Evolutionary conservation across 257 asterid species (phyloP).

Genomic region (Salvia rosmarinus): DNA sequence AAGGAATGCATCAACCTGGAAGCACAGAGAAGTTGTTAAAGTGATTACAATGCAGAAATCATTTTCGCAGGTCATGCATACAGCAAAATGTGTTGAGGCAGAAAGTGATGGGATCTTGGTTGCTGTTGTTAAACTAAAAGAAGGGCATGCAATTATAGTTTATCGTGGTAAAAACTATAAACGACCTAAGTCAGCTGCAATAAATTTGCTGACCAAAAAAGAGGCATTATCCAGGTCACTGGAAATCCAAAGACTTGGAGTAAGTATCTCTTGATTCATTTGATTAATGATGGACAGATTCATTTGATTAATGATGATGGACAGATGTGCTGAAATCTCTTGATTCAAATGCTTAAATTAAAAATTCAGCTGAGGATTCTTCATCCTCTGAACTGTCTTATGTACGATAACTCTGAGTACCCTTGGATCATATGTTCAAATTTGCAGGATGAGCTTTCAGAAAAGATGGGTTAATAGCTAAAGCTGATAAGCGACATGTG

Average conservation of each 20-base stretch:
- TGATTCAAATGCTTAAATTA: constrained; percentile 16
- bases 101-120: constrained; percentile 81
- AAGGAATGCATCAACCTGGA: constrained; percentile 95
- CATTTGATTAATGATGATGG: constrained; percentile 7
- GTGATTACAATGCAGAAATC: constrained; percentile 86
- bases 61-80: constrained; percentile 61
- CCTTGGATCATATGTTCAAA: constrained; percentile 14
- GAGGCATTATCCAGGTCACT: constrained; percentile 82
- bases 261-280: constrained; percentile 63
- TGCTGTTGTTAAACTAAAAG: constrained; percentile 72
- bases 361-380: constrained; percentile 14
- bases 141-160: constrained; percentile 88
- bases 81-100: constrained; percentile 66
- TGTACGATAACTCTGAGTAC: constrained; percentile 9
- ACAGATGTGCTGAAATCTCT: constrained; percentile 10
- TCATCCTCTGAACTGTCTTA: constrained; percentile 19
- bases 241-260: constrained; percentile 89
- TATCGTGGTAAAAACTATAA: constrained; percentile 92
- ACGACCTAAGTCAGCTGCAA: constrained; percentile 58
- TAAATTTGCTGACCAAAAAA: constrained; percentile 63
- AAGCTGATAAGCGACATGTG: constrained; percentile 20
- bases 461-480: constrained; percentile 33
- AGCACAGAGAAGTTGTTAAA: constrained; percentile 85
- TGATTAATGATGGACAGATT: too few relatives aligned
- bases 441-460: constrained; percentile 50